Evolutionary conservation across 176 grass and related monocot genomes (phyloP).

Genomic region (Sorghum bicolor): DNA sequence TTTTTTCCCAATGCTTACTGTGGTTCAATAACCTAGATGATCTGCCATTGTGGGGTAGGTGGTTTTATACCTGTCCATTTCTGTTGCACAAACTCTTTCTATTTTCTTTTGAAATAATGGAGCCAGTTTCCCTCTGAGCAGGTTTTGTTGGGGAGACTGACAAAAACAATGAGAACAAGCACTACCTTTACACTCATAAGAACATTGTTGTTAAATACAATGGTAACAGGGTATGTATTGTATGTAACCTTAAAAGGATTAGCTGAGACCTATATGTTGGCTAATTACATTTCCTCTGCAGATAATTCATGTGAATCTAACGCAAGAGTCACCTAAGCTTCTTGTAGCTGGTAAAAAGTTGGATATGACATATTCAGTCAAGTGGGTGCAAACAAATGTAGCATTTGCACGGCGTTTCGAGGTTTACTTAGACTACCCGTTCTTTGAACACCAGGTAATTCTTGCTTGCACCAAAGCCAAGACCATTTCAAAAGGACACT

Average conservation of each 20-base stretch:
- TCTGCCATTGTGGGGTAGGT: constrained; percentile 93
- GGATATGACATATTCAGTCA: constrained; percentile 93
- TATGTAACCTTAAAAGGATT: constrained; percentile 19
- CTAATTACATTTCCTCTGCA: constrained; percentile 29
- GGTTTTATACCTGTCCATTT: constrained; percentile 18
- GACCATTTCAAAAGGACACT: neutral
- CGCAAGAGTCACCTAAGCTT: constrained; percentile 89
- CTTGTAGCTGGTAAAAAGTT: constrained; percentile 90
- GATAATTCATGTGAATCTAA: constrained; percentile 99
- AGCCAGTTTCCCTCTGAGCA: constrained; percentile 32
- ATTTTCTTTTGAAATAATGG: constrained; percentile 34
- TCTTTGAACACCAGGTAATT: constrained; percentile 97
- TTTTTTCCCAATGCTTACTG: constrained; percentile 24
- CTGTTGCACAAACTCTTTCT: constrained; percentile 10
- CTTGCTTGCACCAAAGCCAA: neutral
- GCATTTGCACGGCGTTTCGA: constrained; percentile 88
- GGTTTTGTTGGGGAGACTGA: constrained; percentile 92
- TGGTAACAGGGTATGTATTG: constrained; percentile 60
- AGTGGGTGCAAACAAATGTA: constrained; percentile 87
- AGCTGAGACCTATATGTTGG: neutral
- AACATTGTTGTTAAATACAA: constrained; percentile 81
- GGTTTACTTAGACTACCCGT: constrained; percentile 97
- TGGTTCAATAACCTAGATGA: constrained; percentile 60
- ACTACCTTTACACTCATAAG: constrained; percentile 94
- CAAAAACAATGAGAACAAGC: constrained; percentile 93